phyloP scores from a whole-genome alignment of 805 yeast genomes.

The Monosporozyma solicola region DNA sequence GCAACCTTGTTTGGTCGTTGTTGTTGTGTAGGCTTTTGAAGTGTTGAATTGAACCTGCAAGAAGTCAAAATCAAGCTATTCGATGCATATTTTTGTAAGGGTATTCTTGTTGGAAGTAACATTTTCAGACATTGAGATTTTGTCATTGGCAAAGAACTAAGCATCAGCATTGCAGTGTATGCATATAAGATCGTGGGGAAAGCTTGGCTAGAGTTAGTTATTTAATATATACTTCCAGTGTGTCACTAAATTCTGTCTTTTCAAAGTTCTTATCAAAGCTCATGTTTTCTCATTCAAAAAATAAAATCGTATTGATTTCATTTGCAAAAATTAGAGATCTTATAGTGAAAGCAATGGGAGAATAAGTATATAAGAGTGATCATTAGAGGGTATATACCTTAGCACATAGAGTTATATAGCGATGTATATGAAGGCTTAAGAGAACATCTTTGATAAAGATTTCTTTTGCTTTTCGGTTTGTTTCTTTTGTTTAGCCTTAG shows the following conservation, averaged over 20 bases:
- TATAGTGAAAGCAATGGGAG: no score
- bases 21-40: not conserved
- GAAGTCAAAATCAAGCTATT: not conserved
- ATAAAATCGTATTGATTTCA: no score
- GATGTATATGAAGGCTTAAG: not conserved
- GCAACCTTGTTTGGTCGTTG: not conserved
- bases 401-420: not conserved
- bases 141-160: not conserved
- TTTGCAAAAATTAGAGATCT: no score
- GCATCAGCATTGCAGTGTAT: not conserved
- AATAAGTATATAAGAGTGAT: not conserved
- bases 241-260: no score
- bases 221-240: no score
- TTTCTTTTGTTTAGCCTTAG: slow-evolving; percentile 42
- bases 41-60: not conserved
- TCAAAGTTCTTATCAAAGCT: no score
- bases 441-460: slow-evolving; percentile 63
- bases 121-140: not conserved
- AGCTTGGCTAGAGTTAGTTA: no score
- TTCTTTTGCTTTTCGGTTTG: slow-evolving; percentile 62
- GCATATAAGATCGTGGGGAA: not conserved
- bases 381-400: not conserved
- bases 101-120: not conserved
- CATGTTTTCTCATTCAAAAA: no score
- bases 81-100: not conserved